phyloP scores from a whole-genome alignment of 2,329 filamentous ascomycete genomes.

The Diplodia scrobiculata region DNA sequence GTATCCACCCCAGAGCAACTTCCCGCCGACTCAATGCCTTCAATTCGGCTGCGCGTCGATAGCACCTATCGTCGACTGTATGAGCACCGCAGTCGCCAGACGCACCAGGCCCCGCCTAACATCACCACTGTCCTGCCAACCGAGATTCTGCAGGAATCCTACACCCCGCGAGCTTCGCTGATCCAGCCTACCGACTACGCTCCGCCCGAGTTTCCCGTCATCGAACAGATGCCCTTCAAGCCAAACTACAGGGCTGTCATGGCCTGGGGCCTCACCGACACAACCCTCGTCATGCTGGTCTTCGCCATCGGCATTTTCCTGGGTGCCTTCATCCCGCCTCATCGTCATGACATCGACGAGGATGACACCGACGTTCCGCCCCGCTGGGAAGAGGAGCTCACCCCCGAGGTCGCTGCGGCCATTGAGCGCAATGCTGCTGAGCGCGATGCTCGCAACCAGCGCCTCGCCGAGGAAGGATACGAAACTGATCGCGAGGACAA shows the following conservation, averaged over 20 bases:
- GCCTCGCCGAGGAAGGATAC: neutral
- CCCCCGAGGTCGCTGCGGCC: neutral
- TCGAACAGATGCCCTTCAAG: neutral
- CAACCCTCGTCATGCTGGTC: neutral
- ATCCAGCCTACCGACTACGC: neutral
- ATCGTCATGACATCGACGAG: neutral
- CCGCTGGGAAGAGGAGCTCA: neutral
- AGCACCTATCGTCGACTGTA: neutral
- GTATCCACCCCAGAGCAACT: rapidly evolving
- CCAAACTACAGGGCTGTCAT: neutral
- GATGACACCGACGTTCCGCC: neutral
- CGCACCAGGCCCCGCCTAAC: neutral
- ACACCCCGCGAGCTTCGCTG: neutral
- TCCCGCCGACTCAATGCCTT: neutral
- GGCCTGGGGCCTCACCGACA: neutral
- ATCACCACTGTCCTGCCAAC: neutral
- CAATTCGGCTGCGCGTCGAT: neutral
- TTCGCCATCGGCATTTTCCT: neutral
- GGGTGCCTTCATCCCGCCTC: neutral
- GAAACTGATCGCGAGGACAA: conserved; percentile 4
- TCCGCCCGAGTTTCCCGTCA: neutral
- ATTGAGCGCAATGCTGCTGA: neutral
- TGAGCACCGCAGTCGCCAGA: neutral
- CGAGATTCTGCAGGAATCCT: neutral
- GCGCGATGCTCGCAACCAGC: neutral